Evolutionary conservation across 768 basidiomycete genomes (phyloP).

Genomic region (Xerocomellus chrysenteron): DNA sequence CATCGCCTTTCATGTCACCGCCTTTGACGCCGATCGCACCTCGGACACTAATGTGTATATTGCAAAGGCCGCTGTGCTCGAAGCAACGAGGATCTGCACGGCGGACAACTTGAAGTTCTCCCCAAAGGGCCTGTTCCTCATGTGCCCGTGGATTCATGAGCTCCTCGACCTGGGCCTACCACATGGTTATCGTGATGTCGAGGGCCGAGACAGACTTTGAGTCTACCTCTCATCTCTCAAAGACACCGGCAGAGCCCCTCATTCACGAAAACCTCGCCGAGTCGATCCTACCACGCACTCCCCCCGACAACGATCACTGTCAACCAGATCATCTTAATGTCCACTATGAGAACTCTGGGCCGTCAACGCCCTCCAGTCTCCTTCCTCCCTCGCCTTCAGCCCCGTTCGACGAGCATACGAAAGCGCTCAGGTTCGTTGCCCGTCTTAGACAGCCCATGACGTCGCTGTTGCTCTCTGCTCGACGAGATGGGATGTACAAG

Average conservation of each 20-base stretch:
- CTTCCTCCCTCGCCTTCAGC: not conserved
- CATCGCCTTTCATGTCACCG: not conserved
- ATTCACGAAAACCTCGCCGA: not conserved
- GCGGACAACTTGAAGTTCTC: not conserved
- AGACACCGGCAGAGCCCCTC: not conserved
- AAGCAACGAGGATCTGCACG: not conserved
- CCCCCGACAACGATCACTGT: not conserved
- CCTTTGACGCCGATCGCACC: not conserved
- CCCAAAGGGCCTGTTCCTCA: not conserved
- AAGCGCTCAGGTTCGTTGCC: not conserved
- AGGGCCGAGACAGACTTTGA: not conserved
- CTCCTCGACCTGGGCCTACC: not conserved
- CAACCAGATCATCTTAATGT: not conserved
- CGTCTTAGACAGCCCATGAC: conserved; percentile 2
- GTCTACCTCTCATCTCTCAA: not conserved
- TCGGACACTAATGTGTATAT: not conserved
- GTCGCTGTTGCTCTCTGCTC: conserved; percentile 1
- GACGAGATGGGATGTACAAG: conserved; percentile 12
- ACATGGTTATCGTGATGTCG: not conserved
- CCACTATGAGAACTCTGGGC: not conserved
- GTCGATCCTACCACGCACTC: not conserved
- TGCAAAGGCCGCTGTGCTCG: not conserved
- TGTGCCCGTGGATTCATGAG: conserved; percentile 10
- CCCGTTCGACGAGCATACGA: not conserved
- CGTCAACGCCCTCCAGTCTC: not conserved